Evolutionary conservation across 345 rosid genomes (phyloP), one percentile per base, ranked within the genome.

Genomic region (Punica granatum): DNA sequence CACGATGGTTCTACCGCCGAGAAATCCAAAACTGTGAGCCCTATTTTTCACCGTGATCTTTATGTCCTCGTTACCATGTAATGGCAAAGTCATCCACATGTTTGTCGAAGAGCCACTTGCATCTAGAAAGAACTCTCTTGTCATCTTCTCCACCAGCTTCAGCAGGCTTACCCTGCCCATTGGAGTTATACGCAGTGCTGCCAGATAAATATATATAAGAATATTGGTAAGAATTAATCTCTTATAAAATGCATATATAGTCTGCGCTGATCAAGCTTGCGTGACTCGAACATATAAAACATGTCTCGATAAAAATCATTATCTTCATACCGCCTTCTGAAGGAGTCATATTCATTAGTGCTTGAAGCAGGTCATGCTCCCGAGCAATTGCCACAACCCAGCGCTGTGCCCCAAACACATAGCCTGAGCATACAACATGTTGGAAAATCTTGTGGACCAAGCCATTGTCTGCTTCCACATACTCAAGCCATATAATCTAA

Each of bases 401-500:
- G 63, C 87, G 78, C 56, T 54, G 81, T 14, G 90, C 87, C 1
- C 87, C 34, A 53, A 77, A 88, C 18, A 77, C 80, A 53, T 65
- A 74, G 31, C 88, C 84, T 3, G 88, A 80, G 32, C 7, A 53
- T 9, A 85, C 80, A 1, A 79, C 44, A 19, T 62, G 64, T 31
- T 11, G 46, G 63, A 77, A 85, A 28, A 75, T 41, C 13, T 18
- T 53, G 44, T 72, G 85, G 58, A 77, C 73, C 3, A 6, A 61
- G 21, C 61, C 28, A 26, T 82, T 67, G 65, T 83, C 89, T 23
- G 70, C 84, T 58, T 80, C 82, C 2, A 68, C 80, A 72, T 77
- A 86, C 60, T 88, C 90, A 49, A 88, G 81, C 87, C 90, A 83
- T 19, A 63, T 78, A 37, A 88, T 77, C 91, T 86, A 56, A 39